Conservation (phyloP, 495 filamentous ascomycete species). For the Melanomma pulvis-pyrius region DNA sequence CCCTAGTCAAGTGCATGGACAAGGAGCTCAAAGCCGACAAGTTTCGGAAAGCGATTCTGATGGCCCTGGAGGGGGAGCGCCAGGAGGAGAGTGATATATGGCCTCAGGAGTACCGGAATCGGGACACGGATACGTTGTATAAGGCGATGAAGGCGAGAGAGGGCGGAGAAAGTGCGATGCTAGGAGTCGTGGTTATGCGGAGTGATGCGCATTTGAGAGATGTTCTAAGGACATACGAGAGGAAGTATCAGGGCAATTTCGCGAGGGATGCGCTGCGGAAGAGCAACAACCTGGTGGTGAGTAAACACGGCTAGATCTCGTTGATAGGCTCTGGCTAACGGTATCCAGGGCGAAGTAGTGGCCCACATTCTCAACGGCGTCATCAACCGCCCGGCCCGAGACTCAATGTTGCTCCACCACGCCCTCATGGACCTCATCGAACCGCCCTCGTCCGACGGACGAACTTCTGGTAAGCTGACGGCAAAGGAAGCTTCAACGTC, state of each 20-base stretch:
- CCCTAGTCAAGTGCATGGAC: constrained; percentile 81
- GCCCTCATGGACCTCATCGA: constrained; percentile 63
- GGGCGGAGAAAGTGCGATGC: constrained; percentile 90
- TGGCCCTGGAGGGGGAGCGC: constrained; percentile 76
- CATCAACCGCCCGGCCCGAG: constrained; percentile 92
- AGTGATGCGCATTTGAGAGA: constrained; percentile 82
- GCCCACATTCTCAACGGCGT: constrained; percentile 96
- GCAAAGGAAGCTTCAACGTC: constrained; percentile 9
- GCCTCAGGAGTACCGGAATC: constrained; percentile 55
- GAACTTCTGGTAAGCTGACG: constrained; percentile 31
- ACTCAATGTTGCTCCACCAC: constrained; percentile 92
- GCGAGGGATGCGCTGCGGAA: constrained; percentile 83
- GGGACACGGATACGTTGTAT: constrained; percentile 73
- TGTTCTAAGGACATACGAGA: constrained; percentile 73
- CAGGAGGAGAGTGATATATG: constrained; percentile 74
- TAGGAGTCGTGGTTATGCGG: constrained; percentile 76
- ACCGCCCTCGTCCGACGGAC: constrained; percentile 15
- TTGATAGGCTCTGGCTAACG: constrained; percentile 13
- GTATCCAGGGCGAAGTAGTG: constrained; percentile 80
- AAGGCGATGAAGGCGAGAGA: constrained; percentile 69
- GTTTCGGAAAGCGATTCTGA: constrained; percentile 81
- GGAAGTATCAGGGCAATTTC: constrained; percentile 73
- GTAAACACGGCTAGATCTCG: constrained; percentile 46
- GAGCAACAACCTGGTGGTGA: constrained; percentile 86
- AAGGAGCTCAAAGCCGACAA: constrained; percentile 92